A percentile compares a stretch with the other conserved stretches of the same genome.
Conservation (phyloP, 257 asterid genomes). For the Rauvolfia tetraphylla region DNA sequence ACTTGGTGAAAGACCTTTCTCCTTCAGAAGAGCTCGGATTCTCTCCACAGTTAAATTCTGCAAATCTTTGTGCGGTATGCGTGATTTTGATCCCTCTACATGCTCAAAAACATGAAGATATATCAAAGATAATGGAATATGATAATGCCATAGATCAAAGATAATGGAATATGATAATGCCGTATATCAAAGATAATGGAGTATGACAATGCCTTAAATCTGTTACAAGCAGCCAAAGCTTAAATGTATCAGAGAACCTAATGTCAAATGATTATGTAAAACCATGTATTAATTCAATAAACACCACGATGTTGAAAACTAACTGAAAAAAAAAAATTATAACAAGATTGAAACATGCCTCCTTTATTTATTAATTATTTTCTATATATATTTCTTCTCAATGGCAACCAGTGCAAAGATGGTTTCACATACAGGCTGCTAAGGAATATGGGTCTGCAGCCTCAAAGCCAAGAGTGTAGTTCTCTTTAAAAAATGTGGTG, state of each 20-base stretch:
- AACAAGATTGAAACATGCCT: not conserved
- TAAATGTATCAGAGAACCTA: not conserved
- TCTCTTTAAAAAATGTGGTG: not conserved
- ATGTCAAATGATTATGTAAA: not conserved
- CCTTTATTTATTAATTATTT: not conserved
- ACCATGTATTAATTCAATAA: not conserved
- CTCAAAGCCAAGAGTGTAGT: not conserved
- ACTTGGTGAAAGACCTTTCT: too few relatives aligned
- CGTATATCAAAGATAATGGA: not conserved
- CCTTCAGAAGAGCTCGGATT: too few relatives aligned
- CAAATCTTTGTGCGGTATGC: slow-evolving; percentile 36
- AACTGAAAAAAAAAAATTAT: not conserved
- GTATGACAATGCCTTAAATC: too few relatives aligned
- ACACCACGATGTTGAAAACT: not conserved
- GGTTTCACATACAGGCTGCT: not conserved
- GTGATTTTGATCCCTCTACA: slow-evolving; percentile 35
- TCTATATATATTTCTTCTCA: not conserved
- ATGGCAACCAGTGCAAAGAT: not conserved
- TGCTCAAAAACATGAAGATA: not conserved
- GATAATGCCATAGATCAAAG: too few relatives aligned
- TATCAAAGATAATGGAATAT: too few relatives aligned
- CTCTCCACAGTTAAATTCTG: slow-evolving; percentile 20
- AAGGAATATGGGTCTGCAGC: not conserved
- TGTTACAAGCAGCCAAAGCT: not conserved
- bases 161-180: not conserved